Evolutionary conservation across 805 yeast genomes (phyloP).

Genomic region (Kluyveromyces nonfermentans): DNA sequence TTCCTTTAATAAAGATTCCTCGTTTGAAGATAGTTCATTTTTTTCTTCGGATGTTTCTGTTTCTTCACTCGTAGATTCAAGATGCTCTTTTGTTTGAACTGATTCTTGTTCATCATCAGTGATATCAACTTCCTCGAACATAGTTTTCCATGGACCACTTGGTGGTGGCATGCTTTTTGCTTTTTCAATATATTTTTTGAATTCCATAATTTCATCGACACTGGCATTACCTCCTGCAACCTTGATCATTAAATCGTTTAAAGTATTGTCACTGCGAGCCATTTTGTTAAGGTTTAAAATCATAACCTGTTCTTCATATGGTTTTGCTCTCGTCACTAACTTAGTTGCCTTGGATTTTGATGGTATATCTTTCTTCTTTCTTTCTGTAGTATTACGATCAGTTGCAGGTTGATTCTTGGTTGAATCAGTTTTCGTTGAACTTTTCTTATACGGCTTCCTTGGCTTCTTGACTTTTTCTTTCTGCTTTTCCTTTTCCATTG

Average conservation of each 20-base stretch:
- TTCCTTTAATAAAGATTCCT: too few species aligned
- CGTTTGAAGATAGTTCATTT: too few species aligned
- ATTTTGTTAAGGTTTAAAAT: slow-evolving; percentile 75
- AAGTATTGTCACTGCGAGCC: slow-evolving; percentile 61
- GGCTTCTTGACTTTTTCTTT: slow-evolving; percentile 58
- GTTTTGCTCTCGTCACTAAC: slow-evolving; percentile 6
- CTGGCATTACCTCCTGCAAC: slow-evolving; percentile 81
- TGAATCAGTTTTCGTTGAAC: slow-evolving; percentile 15
- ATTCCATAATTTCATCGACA: slow-evolving; percentile 60
- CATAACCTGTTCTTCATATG: slow-evolving; percentile 54
- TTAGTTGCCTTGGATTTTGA: slow-evolving; percentile 5
- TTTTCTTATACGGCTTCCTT: slow-evolving; percentile 54
- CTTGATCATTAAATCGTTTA: slow-evolving; percentile 66
- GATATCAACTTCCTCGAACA: slow-evolving; percentile 1
- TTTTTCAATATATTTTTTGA: slow-evolving; percentile 69
- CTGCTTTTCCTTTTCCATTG: slow-evolving; percentile 26
- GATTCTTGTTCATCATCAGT: slow-evolving; percentile 3
- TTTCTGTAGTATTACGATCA: neutral
- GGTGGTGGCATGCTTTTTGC: slow-evolving; percentile 67
- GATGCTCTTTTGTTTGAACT: slow-evolving; percentile 9
- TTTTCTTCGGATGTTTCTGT: neutral
- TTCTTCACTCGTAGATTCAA: neutral
- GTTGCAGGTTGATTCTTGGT: neutral
- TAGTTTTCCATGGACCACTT: slow-evolving; percentile 27
- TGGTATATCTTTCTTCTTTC: slow-evolving; percentile 2